phyloP scores from a whole-genome alignment of 768 basidiomycete species.

The Hericium rajendrae region DNA sequence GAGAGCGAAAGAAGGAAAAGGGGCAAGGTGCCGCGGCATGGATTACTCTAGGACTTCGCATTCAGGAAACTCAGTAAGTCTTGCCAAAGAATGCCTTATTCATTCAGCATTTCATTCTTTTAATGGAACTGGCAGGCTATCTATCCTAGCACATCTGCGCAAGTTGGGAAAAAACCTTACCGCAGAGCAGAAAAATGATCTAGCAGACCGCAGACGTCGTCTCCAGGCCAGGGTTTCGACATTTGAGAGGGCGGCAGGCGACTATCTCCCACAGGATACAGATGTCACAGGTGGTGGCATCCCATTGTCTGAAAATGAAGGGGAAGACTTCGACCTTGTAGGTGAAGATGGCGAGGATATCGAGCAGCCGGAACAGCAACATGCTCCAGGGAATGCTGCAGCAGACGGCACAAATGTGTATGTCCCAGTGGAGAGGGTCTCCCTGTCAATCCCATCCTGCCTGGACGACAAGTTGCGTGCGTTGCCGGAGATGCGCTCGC shows the following conservation, averaged over 20 bases:
- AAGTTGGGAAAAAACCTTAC: neutral
- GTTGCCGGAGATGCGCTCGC: neutral
- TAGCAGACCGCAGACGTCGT: neutral
- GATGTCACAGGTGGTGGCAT: neutral
- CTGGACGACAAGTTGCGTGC: neutral
- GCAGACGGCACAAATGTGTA: neutral
- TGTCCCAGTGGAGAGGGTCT: neutral
- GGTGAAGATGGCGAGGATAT: neutral
- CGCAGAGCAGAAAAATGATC: neutral
- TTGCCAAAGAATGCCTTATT: neutral
- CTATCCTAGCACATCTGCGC: neutral
- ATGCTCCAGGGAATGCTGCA: neutral
- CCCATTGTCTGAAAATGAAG: neutral
- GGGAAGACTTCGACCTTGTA: neutral
- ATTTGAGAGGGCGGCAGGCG: neutral
- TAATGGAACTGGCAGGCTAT: neutral
- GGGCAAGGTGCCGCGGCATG: neutral
- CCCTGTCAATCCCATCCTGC: neutral
- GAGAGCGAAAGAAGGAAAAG: no score
- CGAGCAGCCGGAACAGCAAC: neutral
- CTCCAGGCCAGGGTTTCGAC: neutral
- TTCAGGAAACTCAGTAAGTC: slow-evolving; percentile 1
- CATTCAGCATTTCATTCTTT: neutral
- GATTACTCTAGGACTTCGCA: neutral
- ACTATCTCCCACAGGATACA: neutral